Evolutionary conservation across 2,329 filamentous ascomycete species (phyloP).

Genomic region (Helotiales sp.): DNA sequence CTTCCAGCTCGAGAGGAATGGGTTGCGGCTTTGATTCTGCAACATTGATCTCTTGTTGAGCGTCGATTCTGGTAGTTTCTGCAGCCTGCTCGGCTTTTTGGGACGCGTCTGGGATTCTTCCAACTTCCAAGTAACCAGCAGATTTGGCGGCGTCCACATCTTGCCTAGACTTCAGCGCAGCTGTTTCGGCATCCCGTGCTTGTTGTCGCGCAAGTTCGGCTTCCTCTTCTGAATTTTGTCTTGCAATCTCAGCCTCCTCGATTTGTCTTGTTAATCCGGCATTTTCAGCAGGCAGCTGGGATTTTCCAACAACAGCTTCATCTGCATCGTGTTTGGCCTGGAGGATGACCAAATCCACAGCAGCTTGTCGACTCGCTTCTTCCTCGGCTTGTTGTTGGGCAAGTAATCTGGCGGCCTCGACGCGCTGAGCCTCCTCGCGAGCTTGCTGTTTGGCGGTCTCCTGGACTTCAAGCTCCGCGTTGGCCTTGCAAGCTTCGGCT

Average conservation of each 20-base stretch:
- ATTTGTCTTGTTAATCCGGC: neutral
- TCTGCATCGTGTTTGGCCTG: neutral
- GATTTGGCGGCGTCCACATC: neutral
- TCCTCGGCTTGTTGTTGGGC: slow-evolving; percentile 17
- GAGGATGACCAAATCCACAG: neutral
- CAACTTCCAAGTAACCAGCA: neutral
- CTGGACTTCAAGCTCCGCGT: neutral
- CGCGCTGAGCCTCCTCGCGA: neutral
- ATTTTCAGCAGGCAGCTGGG: neutral
- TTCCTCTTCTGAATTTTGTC: neutral
- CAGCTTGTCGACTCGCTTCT: neutral
- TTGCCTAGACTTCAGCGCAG: neutral
- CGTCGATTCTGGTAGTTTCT: neutral
- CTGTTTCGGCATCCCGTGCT: slow-evolving; percentile 6
- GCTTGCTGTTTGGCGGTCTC: slow-evolving; percentile 8
- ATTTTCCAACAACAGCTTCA: neutral
- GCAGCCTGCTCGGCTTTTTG: neutral
- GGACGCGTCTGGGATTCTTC: neutral
- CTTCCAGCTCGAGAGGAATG: neutral
- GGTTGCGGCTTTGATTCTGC: neutral
- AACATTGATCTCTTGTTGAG: neutral
- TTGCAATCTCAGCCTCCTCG: neutral
- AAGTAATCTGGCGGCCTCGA: neutral
- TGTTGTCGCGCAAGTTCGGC: neutral
- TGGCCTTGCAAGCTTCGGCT: neutral